These are phyloP conservation scores for Xylaria sp. DNA, from an alignment of 2,329 filamentous ascomycete species.

Conservation along the genomic window DNA sequence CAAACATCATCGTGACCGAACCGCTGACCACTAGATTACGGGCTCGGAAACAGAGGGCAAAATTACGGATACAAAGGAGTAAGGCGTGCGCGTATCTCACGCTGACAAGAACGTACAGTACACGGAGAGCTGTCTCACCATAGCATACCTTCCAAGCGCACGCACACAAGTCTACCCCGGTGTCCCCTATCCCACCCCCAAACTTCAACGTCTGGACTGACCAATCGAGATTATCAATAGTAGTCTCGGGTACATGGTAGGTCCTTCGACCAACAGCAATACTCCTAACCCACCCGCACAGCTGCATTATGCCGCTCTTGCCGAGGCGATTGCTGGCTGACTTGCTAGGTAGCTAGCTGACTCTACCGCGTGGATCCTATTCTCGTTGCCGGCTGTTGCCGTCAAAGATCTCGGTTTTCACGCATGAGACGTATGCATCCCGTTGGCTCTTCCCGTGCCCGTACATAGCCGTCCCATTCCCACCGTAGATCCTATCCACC, in stretches of 20 bases:
- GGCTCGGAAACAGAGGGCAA: background rate
- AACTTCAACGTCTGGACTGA: background rate
- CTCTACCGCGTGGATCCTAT: slow-evolving; percentile 24
- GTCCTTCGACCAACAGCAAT: slow-evolving; percentile 6
- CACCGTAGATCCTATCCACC: slow-evolving; percentile 40
- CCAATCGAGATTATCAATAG: slow-evolving; percentile 11
- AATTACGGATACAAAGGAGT: background rate
- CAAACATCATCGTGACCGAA: slow-evolving; percentile 21
- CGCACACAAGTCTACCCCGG: background rate
- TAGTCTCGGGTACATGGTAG: slow-evolving; percentile 13
- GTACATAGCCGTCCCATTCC: slow-evolving; percentile 41
- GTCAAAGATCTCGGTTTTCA: slow-evolving; percentile 35
- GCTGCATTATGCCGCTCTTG: slow-evolving; percentile 25
- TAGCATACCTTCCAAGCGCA: no score
- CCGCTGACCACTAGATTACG: background rate
- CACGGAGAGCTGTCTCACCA: background rate
- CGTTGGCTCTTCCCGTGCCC: slow-evolving; percentile 42
- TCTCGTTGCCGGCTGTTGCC: slow-evolving; percentile 30
- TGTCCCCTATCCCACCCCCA: no score
- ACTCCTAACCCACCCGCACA: slow-evolving; percentile 26
- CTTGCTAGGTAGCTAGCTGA: no score
- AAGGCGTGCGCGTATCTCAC: background rate
- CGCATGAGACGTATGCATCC: slow-evolving; percentile 41
- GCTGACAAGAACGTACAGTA: slow-evolving; percentile 1
- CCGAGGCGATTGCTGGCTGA: slow-evolving; percentile 25